Percentiles rank a stretch among this genome's conserved stretches.
Evolutionary conservation across 441 rosid genomes (phyloP).

Genomic region (Euphorbia neoarborescens): DNA sequence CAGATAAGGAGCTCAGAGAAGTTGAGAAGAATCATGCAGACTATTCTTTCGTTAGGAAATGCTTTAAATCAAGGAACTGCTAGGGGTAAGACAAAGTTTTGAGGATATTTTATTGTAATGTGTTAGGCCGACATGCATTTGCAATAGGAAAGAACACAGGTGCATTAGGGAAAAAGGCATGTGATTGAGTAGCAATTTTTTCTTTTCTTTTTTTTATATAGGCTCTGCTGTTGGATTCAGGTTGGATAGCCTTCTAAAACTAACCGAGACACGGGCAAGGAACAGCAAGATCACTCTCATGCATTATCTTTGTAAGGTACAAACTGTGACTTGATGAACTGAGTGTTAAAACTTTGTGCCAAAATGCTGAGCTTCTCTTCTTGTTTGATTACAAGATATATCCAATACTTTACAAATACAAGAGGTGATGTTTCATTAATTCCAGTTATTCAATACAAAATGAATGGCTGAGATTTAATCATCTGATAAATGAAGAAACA

Average conservation of each 20-base stretch:
- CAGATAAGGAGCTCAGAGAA: conserved; percentile 64
- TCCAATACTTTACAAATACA: background rate
- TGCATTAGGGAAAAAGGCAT: background rate
- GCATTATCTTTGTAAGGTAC: conserved; percentile 99
- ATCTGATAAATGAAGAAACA: background rate
- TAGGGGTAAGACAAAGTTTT: conserved; percentile 54
- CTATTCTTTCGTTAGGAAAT: conserved; percentile 83
- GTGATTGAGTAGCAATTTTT: background rate
- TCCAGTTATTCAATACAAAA: background rate
- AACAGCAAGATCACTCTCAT: conserved; percentile 93
- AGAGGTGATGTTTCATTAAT: background rate
- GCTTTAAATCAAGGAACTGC: conserved; percentile 97
- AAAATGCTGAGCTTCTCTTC: too few relatives aligned
- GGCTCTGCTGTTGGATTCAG: conserved; percentile 91
- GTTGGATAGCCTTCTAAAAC: conserved; percentile 91
- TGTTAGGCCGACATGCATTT: background rate
- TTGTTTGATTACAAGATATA: too few relatives aligned
- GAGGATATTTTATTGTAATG: background rate
- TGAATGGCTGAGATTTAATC: background rate
- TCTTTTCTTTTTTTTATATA: conserved; percentile 21
- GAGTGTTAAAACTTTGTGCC: too few relatives aligned
- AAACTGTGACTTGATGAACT: conserved; percentile 3
- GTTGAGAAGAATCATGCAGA: conserved; percentile 87
- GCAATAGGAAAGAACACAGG: background rate
- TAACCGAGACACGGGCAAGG: conserved; percentile 78